Evolutionary conservation across 2,329 filamentous ascomycete species (phyloP).

Genomic region (Shiraia sp.): DNA sequence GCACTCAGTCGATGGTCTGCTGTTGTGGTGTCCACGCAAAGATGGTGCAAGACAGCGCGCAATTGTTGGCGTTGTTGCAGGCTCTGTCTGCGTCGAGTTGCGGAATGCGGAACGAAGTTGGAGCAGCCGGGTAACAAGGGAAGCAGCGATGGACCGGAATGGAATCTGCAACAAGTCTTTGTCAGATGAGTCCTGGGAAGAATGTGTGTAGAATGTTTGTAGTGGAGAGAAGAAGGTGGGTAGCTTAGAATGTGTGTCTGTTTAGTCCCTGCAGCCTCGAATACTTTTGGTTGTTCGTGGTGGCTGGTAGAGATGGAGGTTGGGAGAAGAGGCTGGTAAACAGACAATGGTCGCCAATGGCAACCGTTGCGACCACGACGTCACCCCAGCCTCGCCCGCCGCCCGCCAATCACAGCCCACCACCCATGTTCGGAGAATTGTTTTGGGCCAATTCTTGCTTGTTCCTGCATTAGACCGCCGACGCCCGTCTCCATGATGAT

Average conservation of each 20-base stretch:
- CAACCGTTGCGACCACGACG: constrained; percentile 25
- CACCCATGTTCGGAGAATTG: constrained; percentile 10
- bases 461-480: constrained; percentile 27
- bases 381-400: constrained; percentile 14
- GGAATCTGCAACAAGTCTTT: constrained; percentile 35
- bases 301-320: constrained; percentile 40
- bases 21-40: constrained; percentile 15
- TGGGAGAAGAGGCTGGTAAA: constrained; percentile 32
- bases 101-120: constrained; percentile 20
- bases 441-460: constrained; percentile 10
- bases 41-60: constrained; percentile 23
- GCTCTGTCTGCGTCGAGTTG: too few relatives aligned
- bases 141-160: constrained; percentile 32
- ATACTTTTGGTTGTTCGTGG: constrained; percentile 35
- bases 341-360: constrained; percentile 22
- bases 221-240: constrained; percentile 28
- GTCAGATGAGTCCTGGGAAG: constrained; percentile 35
- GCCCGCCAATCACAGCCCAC: constrained; percentile 20
- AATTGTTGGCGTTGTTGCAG: constrained; percentile 25
- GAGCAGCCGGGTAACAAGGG: constrained; percentile 23
- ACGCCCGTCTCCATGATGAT: constrained; percentile 9
- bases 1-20: constrained; percentile 29
- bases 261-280: constrained; percentile 29
- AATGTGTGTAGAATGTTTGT: constrained; percentile 22
- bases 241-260: constrained; percentile 40